phyloP scores from a whole-genome alignment of 1,139 yeast species.

The Yamadazyma songkhlaensis region DNA sequence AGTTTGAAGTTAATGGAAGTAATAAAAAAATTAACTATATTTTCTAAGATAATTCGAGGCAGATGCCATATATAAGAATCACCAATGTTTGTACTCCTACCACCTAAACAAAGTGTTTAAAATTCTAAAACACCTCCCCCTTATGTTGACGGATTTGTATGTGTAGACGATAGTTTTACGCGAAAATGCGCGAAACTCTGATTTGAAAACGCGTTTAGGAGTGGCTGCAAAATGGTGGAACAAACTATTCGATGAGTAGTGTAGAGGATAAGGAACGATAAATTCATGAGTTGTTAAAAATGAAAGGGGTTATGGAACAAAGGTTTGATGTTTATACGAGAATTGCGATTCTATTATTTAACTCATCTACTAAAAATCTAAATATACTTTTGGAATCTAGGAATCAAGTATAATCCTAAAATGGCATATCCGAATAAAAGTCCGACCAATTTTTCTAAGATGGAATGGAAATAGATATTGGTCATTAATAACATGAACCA shows the following conservation, averaged over 20 bases:
- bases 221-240: conserved; percentile 1
- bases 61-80: conserved; percentile 1
- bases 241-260: no score
- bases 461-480: conserved; percentile 78
- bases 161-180: conserved; percentile 3
- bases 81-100: neutral
- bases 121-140: no score
- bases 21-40: neutral
- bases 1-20: neutral
- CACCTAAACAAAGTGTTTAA: neutral
- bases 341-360: neutral
- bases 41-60: neutral
- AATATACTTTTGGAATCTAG: neutral
- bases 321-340: neutral
- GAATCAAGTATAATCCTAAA: conserved; percentile 14
- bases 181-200: neutral
- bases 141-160: no score
- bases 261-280: no score
- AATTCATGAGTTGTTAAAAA: neutral
- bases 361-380: neutral
- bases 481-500: conserved; percentile 89
- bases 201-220: neutral
- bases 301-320: neutral
- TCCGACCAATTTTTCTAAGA: conserved; percentile 70
- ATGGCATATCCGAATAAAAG: conserved; percentile 57